Conservation (phyloP, 495 filamentous ascomycete genomes). For the Penicillium samsonianum region DNA sequence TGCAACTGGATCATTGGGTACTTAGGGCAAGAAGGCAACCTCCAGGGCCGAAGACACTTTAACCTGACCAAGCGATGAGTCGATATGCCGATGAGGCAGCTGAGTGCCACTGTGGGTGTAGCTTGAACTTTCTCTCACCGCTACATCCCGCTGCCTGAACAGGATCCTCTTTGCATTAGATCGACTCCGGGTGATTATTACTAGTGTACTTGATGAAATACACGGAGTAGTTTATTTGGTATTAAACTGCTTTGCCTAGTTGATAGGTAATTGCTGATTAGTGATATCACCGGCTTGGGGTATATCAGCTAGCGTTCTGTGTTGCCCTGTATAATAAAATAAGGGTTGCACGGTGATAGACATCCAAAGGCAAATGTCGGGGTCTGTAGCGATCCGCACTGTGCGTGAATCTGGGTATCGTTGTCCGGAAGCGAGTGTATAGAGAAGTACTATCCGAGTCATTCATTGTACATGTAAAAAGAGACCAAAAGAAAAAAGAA, state of each 20-base stretch:
- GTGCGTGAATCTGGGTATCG: slow-evolving; percentile 4
- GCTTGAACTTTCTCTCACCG: slow-evolving; percentile 9
- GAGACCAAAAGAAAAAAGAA: not conserved
- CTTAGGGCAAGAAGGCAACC: not conserved
- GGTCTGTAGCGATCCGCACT: not conserved
- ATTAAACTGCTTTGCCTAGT: slow-evolving; percentile 4
- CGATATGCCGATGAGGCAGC: not conserved
- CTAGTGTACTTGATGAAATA: not conserved
- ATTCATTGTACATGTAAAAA: slow-evolving; percentile 16
- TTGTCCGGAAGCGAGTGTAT: not conserved
- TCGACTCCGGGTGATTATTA: not conserved
- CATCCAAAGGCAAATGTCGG: not conserved
- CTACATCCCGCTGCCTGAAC: not conserved
- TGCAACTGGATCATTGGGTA: not conserved
- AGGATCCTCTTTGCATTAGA: not conserved
- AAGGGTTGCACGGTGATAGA: not conserved
- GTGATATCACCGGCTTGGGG: slow-evolving; percentile 6
- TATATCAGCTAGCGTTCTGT: not conserved
- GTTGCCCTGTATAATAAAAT: not conserved
- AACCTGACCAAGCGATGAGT: not conserved
- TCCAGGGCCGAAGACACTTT: too few relatives aligned
- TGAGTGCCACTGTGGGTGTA: not conserved
- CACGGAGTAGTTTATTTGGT: not conserved
- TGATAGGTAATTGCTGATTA: slow-evolving; percentile 1
- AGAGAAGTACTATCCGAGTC: slow-evolving; percentile 5